Conservation (phyloP, 371 early-diverging fungal genomes). For the Conidiobolus incongruus region DNA sequence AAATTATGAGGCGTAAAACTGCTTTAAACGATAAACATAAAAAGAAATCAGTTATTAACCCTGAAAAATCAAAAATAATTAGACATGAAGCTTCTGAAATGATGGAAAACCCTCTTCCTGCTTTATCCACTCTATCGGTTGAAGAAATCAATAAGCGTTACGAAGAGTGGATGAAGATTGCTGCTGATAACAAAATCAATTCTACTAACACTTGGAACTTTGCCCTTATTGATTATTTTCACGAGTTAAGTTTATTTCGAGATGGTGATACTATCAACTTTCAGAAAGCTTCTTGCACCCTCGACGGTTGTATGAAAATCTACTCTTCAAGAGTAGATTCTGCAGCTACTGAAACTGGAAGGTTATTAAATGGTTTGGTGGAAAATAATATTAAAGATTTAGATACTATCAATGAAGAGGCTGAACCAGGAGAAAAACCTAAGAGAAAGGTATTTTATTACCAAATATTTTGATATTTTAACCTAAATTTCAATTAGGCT, state of each 20-base stretch:
- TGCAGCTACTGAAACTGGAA: slow-evolving; percentile 86
- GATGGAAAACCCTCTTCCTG: slow-evolving; percentile 2
- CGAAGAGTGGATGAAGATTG: slow-evolving; percentile 95
- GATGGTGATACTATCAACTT: slow-evolving; percentile 97
- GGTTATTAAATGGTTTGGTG: slow-evolving; percentile 71
- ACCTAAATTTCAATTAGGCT: neutral
- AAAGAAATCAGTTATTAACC: no score
- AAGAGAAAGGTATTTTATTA: slow-evolving; percentile 12
- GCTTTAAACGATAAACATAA: no score
- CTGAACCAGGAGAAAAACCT: slow-evolving; percentile 17
- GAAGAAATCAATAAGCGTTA: slow-evolving; percentile 8
- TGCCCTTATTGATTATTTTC: slow-evolving; percentile 95
- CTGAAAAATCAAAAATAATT: no score
- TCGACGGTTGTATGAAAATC: slow-evolving; percentile 98
- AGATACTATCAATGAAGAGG: slow-evolving; percentile 20
- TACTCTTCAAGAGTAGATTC: slow-evolving; percentile 98
- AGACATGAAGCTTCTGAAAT: no score
- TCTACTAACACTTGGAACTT: slow-evolving; percentile 94
- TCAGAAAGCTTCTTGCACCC: slow-evolving; percentile 95
- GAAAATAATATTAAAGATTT: slow-evolving; percentile 18
- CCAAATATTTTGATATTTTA: neutral
- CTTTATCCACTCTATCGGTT: slow-evolving; percentile 4
- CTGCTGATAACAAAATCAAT: slow-evolving; percentile 96
- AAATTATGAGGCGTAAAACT: no score
- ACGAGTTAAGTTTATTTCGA: slow-evolving; percentile 79